phyloP scores from a whole-genome alignment of 768 basidiomycete species.

The Neoboletus magnificus region DNA sequence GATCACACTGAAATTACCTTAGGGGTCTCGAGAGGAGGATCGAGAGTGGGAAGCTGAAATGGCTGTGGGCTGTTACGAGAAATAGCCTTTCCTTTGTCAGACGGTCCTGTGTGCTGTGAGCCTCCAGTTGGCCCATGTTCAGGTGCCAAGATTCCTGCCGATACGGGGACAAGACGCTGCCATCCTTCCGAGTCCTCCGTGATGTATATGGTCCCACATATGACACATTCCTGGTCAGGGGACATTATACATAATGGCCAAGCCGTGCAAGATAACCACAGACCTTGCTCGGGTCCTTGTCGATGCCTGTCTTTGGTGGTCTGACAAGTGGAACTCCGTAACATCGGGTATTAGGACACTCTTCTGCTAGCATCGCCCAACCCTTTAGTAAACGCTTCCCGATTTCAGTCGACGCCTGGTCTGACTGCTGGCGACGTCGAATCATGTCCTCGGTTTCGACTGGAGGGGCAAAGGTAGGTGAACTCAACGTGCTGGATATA shows the following conservation, averaged over 20 bases:
- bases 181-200: slow-evolving; percentile 53
- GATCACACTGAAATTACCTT: slow-evolving; percentile 21
- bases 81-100: slow-evolving; percentile 10
- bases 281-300: slow-evolving; percentile 67
- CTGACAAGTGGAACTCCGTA: slow-evolving; percentile 83
- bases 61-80: slow-evolving; percentile 27
- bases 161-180: slow-evolving; percentile 40
- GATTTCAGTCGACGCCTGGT: slow-evolving; percentile 74
- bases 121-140: slow-evolving; percentile 2
- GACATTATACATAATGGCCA: neutral
- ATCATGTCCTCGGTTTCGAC: slow-evolving; percentile 62
- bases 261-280: slow-evolving; percentile 12
- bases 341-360: slow-evolving; percentile 68
- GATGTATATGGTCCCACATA: slow-evolving; percentile 63
- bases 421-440: slow-evolving; percentile 75
- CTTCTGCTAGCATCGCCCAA: slow-evolving; percentile 89
- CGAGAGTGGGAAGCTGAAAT: slow-evolving; percentile 32
- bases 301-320: slow-evolving; percentile 60
- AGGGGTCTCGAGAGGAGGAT: slow-evolving; percentile 27
- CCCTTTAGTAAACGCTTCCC: slow-evolving; percentile 74
- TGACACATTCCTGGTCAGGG: slow-evolving; percentile 67
- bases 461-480: slow-evolving; percentile 62
- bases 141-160: slow-evolving; percentile 3
- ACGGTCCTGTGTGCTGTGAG: slow-evolving; percentile 5
- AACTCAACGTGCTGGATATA: slow-evolving; percentile 56